phyloP scores from a whole-genome alignment of 805 yeast genomes.

The Candida berthetii region DNA sequence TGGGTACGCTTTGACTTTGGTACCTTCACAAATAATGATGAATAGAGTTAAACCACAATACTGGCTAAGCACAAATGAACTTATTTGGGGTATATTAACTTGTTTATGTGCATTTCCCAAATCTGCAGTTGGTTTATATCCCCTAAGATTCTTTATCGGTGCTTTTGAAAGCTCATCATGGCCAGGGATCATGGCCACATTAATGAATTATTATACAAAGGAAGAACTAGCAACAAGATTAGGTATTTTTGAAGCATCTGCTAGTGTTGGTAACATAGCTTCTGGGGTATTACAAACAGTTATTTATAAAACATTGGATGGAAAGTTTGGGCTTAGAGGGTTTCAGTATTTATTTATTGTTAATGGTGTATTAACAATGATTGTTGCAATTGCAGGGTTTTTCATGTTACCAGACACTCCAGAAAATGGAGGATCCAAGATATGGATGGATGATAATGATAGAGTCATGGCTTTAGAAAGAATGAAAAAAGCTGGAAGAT shows the following conservation, averaged over 20 bases:
- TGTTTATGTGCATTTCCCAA: slow-evolving; percentile 43
- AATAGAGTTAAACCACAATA: slow-evolving; percentile 42
- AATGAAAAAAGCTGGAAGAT: slow-evolving; percentile 9
- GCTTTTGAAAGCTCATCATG: slow-evolving; percentile 59
- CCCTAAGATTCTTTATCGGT: slow-evolving; percentile 60
- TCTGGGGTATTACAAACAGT: slow-evolving; percentile 37
- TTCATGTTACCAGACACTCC: slow-evolving; percentile 32
- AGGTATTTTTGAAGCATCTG: slow-evolving; percentile 15
- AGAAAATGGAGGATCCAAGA: slow-evolving; percentile 16
- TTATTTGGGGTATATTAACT: slow-evolving; percentile 67
- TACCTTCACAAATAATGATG: slow-evolving; percentile 60
- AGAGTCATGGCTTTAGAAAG: slow-evolving; percentile 21
- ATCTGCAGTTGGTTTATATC: slow-evolving; percentile 42
- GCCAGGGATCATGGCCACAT: slow-evolving; percentile 32
- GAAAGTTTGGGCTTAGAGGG: background rate
- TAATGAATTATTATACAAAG: slow-evolving; percentile 28
- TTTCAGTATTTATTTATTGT: background rate
- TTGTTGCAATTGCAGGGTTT: slow-evolving; percentile 29
- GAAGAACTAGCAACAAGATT: slow-evolving; percentile 27
- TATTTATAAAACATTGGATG: slow-evolving; percentile 3
- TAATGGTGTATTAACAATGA: slow-evolving; percentile 23
- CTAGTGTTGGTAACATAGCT: slow-evolving; percentile 10
- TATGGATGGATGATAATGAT: slow-evolving; percentile 26
- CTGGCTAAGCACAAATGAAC: slow-evolving; percentile 33
- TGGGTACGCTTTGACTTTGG: slow-evolving; percentile 56